Evolutionary conservation across 306 rosid species (phyloP), one percentile per base, ranked within the genome.

Genomic region (Cucumis cinereus): DNA sequence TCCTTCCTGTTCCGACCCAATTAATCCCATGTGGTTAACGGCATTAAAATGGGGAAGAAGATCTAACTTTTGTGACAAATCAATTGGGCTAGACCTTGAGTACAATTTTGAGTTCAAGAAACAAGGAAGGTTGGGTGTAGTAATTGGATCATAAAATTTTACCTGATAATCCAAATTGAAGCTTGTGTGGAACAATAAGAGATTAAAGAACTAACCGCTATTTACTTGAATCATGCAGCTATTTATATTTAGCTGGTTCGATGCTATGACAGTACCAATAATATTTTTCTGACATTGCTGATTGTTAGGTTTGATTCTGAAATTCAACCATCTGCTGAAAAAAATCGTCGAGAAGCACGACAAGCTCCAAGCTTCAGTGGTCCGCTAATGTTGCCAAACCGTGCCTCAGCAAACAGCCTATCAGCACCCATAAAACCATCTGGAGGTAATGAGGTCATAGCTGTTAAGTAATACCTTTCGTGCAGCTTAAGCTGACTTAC

Each of bases 391-490:
- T 97, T 95, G 79, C 99, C 99, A 68, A 95, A 89, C 79, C 90
- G 97, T 79, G 99, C 99, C 82, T 95, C 99, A 0, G 98, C 99
- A 82, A 95, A 95, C 86, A 95, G 99, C 89, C 90, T 95, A 78
- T 95, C 99, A 13, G 99, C 99, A 71, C 99, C 99, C 50, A 92
- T 95, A 83, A 95, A 92, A 79, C 86, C 92, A 84, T 90, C 99
- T 77, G 99, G 97, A 86, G 99, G 99, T 95, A 90, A 78, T 80
- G 72, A 78, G 62, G 73, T 80, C 67, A 17, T 15, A 19, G 47
- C 70, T 61, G 16, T 61, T 61, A 16, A 59, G 19, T 15, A 30
- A 6, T 61, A 61, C 13, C 19, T n/a, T n/a, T n/a, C n/a, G n/a
- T n/a, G n/a, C n/a, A n/a, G n/a, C n/a, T n/a, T n/a, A n/a, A n/a